Base-by-base conservation (phyloP, 805 yeast genomes). In the Wickerhamiella lipophila region DNA sequence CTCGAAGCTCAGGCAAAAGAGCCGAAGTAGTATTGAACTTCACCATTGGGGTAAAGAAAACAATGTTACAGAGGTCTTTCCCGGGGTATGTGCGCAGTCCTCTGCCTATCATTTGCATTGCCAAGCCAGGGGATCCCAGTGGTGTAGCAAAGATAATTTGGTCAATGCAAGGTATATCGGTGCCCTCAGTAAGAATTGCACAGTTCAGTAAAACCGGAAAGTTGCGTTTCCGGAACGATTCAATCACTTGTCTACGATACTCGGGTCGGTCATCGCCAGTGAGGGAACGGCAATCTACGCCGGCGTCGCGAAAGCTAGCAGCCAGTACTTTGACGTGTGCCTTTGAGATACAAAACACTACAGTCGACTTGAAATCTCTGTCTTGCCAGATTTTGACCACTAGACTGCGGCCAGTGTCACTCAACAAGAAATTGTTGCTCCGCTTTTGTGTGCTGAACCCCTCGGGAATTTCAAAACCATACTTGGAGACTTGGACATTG, bases 131-230 rank as follows among this genome's bases (percentile, higher is more conserved):
- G 0, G 96, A 87, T 50, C 72, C 72, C 0, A 96, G 83, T 1
- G 96, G 95, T 29, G 96, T 67, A 3, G 84, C 83, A 27, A 88
- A 63, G 25, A 88, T 68, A 11, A 88, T 67, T 26, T 86, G 79
- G 59, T 88, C 96, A 50, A 87, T 81, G 52, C 79, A 79, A 2
- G 96, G 96, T 16, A 89, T 79, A 65, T 88, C 96, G 0, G 96
- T 86, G 0, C 97, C 97, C 62, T 88, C 97, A 0, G 95, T 88
- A 56, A 89, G 81, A 5, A 88, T 84, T 15, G 83, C 85, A 61
- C 95, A 92, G 59, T 89, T 89, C 66, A 92, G 73, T 26, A 88
- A 64, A 0, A 89, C 94, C 3, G 80, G 76, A 16, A 84, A 69
- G 13, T 71, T 60, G 0, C 92, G 87, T 0, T 64, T 56, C 52